A percentile compares a stretch with the other conserved stretches of the same genome.
Evolutionary conservation across 345 rosid species (phyloP).

Genomic region (Melastoma malabathricum): DNA sequence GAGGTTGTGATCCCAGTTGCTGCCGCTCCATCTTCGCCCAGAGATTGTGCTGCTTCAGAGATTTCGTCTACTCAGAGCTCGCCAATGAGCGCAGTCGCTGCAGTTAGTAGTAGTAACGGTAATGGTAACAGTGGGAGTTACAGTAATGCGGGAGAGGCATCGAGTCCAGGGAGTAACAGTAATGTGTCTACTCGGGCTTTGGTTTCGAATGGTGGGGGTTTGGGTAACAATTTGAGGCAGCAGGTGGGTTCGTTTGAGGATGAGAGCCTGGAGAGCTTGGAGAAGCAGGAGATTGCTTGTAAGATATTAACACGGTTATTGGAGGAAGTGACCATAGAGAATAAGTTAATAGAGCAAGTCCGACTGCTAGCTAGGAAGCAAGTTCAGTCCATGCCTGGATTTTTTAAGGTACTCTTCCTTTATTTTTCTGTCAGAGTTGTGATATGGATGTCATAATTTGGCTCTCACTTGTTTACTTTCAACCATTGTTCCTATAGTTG

Average conservation of each 20-base stretch:
- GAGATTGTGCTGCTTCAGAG: constrained; percentile 19
- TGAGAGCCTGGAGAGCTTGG: constrained; percentile 71
- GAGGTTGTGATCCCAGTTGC: constrained; percentile 41
- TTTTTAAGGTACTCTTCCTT: constrained; percentile 60
- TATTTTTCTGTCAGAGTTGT: background rate
- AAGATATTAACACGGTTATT: constrained; percentile 67
- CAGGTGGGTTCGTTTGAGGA: constrained; percentile 73
- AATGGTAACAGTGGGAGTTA: constrained; percentile 34
- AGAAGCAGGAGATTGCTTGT: constrained; percentile 80
- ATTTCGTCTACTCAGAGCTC: constrained; percentile 58
- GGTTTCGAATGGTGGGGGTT: constrained; percentile 32
- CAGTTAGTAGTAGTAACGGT: constrained; percentile 21
- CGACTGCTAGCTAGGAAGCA: constrained; percentile 68
- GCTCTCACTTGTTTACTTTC: no score
- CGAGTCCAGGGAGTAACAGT: constrained; percentile 38
- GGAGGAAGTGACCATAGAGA: constrained; percentile 51
- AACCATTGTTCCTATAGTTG: no score
- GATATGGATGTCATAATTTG: no score
- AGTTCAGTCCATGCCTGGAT: constrained; percentile 77
- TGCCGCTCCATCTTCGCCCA: constrained; percentile 17
- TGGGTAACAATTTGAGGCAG: constrained; percentile 32
- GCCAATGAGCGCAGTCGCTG: constrained; percentile 29
- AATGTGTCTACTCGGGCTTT: background rate
- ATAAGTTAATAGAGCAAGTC: constrained; percentile 68
- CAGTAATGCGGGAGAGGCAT: constrained; percentile 30